A percentile compares a stretch with the other conserved stretches of the same genome.
These are phyloP conservation scores for Fraxinus floribunda DNA, from an alignment of 305 asterid genomes.

Conservation along the genomic window DNA sequence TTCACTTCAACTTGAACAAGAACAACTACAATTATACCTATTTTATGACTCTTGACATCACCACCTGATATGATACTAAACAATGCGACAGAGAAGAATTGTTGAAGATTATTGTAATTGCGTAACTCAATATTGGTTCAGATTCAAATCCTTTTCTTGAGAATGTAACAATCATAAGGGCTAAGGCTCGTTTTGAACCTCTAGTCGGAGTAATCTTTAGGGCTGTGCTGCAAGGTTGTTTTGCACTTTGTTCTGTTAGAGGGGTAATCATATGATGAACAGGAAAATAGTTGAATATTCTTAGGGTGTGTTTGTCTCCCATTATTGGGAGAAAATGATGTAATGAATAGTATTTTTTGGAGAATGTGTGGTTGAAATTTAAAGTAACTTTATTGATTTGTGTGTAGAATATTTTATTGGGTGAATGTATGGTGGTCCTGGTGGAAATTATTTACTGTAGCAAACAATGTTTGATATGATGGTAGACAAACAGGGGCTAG, in stretches of 20 bases:
- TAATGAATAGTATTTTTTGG: too few relatives aligned
- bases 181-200: not conserved
- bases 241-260: not conserved
- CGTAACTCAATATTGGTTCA: not conserved
- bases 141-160: not conserved
- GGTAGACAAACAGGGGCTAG: not conserved
- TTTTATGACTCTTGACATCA: not conserved
- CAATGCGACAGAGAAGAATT: not conserved
- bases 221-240: not conserved
- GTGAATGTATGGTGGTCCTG: too few relatives aligned
- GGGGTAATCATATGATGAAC: not conserved
- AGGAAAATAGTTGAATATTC: not conserved
- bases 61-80: not conserved
- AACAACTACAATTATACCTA: not conserved
- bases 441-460: too few relatives aligned
- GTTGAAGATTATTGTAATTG: not conserved
- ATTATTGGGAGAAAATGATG: too few relatives aligned
- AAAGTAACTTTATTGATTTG: too few relatives aligned
- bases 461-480: too few relatives aligned
- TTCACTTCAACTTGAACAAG: not conserved
- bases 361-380: too few relatives aligned
- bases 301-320: too few relatives aligned
- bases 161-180: not conserved
- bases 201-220: not conserved
- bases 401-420: too few relatives aligned